Conservation (phyloP, 225 moss, liverwort and hornwort genomes). For the Neckera pumila region DNA sequence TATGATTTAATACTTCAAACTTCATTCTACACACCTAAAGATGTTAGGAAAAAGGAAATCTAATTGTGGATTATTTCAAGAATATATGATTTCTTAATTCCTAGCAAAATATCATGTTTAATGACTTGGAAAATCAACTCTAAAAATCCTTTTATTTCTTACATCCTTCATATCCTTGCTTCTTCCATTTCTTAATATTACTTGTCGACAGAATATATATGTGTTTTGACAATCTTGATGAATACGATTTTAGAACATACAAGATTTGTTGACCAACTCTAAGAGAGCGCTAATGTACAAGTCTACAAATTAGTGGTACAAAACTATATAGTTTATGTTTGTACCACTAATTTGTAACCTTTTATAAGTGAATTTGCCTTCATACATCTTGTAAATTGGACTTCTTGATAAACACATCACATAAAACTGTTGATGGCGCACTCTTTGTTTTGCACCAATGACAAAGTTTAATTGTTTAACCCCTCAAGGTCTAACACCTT, state of each 20-base stretch:
- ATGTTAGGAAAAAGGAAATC: background rate
- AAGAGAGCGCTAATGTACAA: background rate
- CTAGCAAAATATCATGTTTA: fast-evolving
- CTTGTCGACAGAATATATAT: fast-evolving
- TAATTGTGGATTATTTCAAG: background rate
- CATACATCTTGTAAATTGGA: background rate
- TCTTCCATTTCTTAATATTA: background rate
- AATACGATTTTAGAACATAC: background rate
- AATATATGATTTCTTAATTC: background rate
- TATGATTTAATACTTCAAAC: background rate
- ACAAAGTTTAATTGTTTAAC: background rate
- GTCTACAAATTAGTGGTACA: background rate
- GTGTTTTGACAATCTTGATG: too few species aligned
- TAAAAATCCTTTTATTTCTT: background rate
- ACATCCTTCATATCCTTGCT: background rate
- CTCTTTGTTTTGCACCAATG: fast-evolving
- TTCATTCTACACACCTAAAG: background rate
- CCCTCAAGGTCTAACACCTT: too few species aligned
- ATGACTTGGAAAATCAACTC: background rate
- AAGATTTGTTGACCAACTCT: background rate
- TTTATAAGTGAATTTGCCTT: background rate
- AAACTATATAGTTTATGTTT: too few species aligned
- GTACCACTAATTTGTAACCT: too few species aligned
- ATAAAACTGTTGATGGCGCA: fast-evolving
- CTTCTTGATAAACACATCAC: fast-evolving